A percentile compares a stretch with the other conserved stretches of the same genome.
phyloP scores from a whole-genome alignment of 2,329 filamentous ascomycete genomes.

The Hypoxylon sp. region DNA sequence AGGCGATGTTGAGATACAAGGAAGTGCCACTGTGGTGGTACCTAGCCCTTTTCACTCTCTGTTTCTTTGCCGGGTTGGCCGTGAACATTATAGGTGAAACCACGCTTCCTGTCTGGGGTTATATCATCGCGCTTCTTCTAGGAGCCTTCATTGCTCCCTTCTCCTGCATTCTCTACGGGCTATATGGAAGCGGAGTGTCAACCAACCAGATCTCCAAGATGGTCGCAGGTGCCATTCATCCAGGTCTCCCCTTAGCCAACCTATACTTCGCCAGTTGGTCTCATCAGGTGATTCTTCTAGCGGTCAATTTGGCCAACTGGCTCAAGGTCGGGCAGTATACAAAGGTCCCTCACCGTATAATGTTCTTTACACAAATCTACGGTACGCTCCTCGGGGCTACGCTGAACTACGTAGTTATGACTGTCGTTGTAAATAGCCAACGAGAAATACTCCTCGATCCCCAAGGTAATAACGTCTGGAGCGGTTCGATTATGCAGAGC shows the following conservation, averaged over 20 bases:
- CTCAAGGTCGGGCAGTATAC: constrained; percentile 73
- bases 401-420: constrained; percentile 70
- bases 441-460: constrained; percentile 62
- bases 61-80: constrained; percentile 63
- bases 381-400: constrained; percentile 68
- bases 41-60: constrained; percentile 57
- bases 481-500: constrained; percentile 65
- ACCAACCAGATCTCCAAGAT: constrained; percentile 73
- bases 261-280: constrained; percentile 73
- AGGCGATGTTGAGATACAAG: constrained; percentile 67
- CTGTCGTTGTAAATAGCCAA: constrained; percentile 65
- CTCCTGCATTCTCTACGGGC: constrained; percentile 64
- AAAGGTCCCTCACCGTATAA: constrained; percentile 67
- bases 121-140: constrained; percentile 61
- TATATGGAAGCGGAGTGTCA: constrained; percentile 70
- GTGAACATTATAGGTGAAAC: constrained; percentile 63
- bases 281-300: constrained; percentile 68
- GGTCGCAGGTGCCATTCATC: constrained; percentile 66
- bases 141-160: constrained; percentile 67
- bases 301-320: constrained; percentile 66
- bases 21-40: constrained; percentile 67
- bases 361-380: constrained; percentile 71
- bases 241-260: constrained; percentile 67
- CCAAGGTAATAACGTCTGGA: constrained; percentile 67
- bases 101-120: constrained; percentile 64